phyloP scores from a whole-genome alignment of 257 asterid species.

The Solanum medicagineum region DNA sequence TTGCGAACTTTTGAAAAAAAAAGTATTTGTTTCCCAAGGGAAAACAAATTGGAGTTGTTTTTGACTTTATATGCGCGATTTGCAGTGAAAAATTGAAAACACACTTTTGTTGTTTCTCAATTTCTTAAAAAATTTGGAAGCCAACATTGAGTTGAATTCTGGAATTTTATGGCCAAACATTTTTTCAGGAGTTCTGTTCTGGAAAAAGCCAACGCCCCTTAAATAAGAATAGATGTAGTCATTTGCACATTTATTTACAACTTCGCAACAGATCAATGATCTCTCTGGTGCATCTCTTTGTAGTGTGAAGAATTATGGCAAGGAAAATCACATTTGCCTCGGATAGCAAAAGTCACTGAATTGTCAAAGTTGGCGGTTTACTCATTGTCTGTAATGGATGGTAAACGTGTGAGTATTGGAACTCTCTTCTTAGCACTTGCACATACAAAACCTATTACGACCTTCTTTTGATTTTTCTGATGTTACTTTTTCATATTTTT shows the following conservation, averaged over 20 bases:
- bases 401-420: conserved; percentile 47
- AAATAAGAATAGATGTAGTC: not conserved
- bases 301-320: conserved; percentile 73
- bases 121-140: too few relatives aligned
- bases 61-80: too few relatives aligned
- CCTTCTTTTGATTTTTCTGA: not conserved
- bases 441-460: not conserved
- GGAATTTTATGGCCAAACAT: too few relatives aligned
- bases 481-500: not conserved
- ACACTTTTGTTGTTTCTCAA: too few relatives aligned
- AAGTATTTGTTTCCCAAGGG: too few relatives aligned
- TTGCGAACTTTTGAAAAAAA: too few relatives aligned
- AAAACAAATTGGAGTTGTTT: too few relatives aligned
- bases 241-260: not conserved
- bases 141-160: too few relatives aligned
- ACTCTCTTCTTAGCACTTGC: not conserved
- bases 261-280: not conserved
- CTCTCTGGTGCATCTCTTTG: not conserved
- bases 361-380: conserved; percentile 41
- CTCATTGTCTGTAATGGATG: conserved; percentile 56
- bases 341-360: conserved; percentile 38
- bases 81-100: too few relatives aligned
- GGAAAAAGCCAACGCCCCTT: too few relatives aligned
- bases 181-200: too few relatives aligned
- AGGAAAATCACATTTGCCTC: conserved; percentile 79